phyloP scores from a whole-genome alignment of 306 rosid genomes.

The Cicer arietinum region DNA sequence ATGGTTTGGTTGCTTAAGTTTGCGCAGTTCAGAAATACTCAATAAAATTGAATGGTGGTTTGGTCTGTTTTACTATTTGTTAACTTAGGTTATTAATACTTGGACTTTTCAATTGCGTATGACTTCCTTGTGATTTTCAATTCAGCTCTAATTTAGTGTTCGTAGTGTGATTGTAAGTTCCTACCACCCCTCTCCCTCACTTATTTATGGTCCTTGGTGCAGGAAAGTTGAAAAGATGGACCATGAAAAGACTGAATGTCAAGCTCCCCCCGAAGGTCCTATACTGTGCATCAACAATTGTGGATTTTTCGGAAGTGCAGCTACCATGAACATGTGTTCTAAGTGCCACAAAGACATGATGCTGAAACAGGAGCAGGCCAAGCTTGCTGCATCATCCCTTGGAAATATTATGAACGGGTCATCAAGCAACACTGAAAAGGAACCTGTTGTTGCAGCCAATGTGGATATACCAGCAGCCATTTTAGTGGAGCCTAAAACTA shows the following conservation, averaged over 20 bases:
- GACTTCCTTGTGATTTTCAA: not conserved
- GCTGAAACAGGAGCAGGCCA: constrained; percentile 82
- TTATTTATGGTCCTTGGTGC: constrained; percentile 33
- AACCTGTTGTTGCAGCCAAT: constrained; percentile 48
- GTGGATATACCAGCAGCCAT: constrained; percentile 51
- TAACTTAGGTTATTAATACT: not conserved
- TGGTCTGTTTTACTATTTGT: not conserved
- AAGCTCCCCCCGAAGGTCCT: constrained; percentile 91
- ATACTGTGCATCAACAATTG: constrained; percentile 82
- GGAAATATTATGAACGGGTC: constrained; percentile 87
- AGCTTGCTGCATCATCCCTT: constrained; percentile 83
- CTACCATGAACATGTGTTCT: constrained; percentile 95
- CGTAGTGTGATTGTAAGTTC: not conserved
- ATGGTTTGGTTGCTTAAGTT: not conserved
- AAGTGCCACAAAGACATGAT: constrained; percentile 88
- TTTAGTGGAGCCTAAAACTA: constrained; percentile 57
- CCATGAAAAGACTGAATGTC: constrained; percentile 86
- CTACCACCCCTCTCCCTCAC: not conserved
- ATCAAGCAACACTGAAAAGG: constrained; percentile 60
- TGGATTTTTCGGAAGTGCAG: constrained; percentile 90
- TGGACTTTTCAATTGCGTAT: not conserved
- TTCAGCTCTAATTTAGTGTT: not conserved
- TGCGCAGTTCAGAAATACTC: not conserved
- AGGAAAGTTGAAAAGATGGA: constrained; percentile 77
- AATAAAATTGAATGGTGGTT: not conserved